Conservation (phyloP, 2,329 filamentous ascomycete species). For the Exophiala lecanii-corni region DNA sequence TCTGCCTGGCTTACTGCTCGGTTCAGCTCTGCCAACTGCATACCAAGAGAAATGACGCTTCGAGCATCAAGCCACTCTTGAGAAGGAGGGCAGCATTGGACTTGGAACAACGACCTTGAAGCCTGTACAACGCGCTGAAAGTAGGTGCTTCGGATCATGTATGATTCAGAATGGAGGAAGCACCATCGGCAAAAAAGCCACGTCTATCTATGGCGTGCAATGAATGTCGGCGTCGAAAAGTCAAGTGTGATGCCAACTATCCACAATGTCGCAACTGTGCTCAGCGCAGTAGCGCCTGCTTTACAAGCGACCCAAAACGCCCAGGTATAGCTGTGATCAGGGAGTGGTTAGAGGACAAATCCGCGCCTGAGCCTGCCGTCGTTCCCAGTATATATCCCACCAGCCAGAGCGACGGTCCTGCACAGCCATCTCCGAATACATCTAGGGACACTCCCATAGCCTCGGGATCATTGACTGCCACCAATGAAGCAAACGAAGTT, state of each 20-base stretch:
- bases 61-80: too few species aligned
- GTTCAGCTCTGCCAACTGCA: too few species aligned
- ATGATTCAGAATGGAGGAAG: not conserved
- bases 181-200: not conserved
- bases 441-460: not conserved
- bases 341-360: not conserved
- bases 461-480: not conserved
- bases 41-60: too few species aligned
- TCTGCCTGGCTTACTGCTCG: too few species aligned
- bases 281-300: not conserved
- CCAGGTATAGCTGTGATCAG: not conserved
- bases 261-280: not conserved
- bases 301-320: not conserved
- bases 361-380: not conserved
- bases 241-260: not conserved
- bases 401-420: not conserved
- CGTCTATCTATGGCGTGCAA: slow-evolving; percentile 1
- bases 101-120: too few species aligned
- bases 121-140: too few species aligned
- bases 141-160: too few species aligned
- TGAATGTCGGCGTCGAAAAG: not conserved
- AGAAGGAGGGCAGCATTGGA: too few species aligned
- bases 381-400: not conserved
- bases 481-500: not conserved
- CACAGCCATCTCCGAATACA: not conserved